Evolutionary conservation across 305 asterid genomes (phyloP).

Genomic region (Fraxinus dipetala): DNA sequence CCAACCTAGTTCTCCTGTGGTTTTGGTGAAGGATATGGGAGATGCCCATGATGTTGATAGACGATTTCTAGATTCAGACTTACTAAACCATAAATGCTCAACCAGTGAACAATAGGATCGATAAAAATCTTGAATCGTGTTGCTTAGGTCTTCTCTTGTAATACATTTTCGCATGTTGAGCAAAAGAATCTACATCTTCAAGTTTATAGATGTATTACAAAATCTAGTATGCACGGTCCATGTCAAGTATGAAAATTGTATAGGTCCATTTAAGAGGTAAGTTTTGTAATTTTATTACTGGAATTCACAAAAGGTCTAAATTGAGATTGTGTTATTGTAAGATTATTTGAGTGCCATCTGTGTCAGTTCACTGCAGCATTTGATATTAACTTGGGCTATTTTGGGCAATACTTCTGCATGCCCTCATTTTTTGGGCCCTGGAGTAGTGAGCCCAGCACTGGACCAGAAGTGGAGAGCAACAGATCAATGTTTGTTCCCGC

Average conservation of each 20-base stretch:
- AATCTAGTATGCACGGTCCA: not conserved
- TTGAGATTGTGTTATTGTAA: not conserved
- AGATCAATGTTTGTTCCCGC: no score
- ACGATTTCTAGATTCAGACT: constrained; percentile 54
- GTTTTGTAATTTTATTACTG: no score
- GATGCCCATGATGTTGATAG: constrained; percentile 49
- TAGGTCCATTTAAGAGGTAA: not conserved
- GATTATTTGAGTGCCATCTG: not conserved
- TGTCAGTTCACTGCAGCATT: not conserved
- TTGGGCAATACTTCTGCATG: not conserved
- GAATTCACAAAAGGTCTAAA: not conserved
- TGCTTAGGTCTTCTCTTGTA: constrained; percentile 83
- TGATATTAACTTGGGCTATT: not conserved
- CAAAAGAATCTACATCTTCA: constrained; percentile 90
- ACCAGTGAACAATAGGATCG: constrained; percentile 74
- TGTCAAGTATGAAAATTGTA: not conserved
- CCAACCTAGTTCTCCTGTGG: not conserved
- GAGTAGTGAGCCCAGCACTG: not conserved
- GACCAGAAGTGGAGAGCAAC: not conserved
- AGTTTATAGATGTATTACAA: not conserved
- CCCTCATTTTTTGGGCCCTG: not conserved
- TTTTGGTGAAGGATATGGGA: constrained; percentile 47
- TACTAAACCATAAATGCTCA: constrained; percentile 62
- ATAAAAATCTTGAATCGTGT: constrained; percentile 77
- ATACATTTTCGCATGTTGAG: constrained; percentile 90